These are phyloP conservation scores for Immersiporthe knoxdaviesiana DNA, from an alignment of 2,329 filamentous ascomycete genomes.

Conservation along the genomic window DNA sequence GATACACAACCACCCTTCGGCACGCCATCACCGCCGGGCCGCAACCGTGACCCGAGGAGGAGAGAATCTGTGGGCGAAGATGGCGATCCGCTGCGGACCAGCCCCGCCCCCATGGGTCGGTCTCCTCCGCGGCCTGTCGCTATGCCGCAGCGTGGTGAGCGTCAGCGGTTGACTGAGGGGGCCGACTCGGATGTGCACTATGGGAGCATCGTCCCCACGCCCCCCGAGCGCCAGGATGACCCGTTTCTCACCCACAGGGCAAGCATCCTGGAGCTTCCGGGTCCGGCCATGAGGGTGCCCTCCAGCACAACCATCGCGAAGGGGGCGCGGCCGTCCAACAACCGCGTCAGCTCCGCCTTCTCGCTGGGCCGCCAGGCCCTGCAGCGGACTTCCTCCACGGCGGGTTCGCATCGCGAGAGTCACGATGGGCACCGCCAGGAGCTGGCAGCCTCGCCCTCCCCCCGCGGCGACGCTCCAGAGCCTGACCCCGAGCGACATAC, in stretches of 20 bases:
- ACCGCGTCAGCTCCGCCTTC: slow-evolving; percentile 20
- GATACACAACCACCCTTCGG: slow-evolving; percentile 32
- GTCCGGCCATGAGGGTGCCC: slow-evolving; percentile 52
- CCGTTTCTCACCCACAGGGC: slow-evolving; percentile 37
- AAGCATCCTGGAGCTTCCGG: slow-evolving; percentile 54
- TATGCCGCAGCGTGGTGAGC: slow-evolving; percentile 39
- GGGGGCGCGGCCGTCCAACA: slow-evolving; percentile 6
- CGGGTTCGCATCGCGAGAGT: slow-evolving; percentile 13
- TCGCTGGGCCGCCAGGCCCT: slow-evolving; percentile 36
- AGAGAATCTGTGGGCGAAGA: slow-evolving; percentile 14
- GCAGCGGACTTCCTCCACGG: slow-evolving; percentile 45
- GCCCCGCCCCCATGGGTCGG: slow-evolving; percentile 36
- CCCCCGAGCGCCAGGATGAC: slow-evolving; percentile 36
- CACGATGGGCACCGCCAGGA: slow-evolving; percentile 6
- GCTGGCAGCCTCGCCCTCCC: slow-evolving; percentile 6
- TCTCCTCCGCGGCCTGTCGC: slow-evolving; percentile 31
- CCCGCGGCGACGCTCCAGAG: slow-evolving; percentile 28
- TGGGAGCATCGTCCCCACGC: slow-evolving; percentile 56
- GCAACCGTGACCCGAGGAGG: slow-evolving; percentile 34
- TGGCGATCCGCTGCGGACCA: slow-evolving; percentile 34
- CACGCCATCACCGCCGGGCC: slow-evolving; percentile 35
- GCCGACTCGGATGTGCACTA: slow-evolving; percentile 49
- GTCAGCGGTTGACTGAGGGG: slow-evolving; percentile 45
- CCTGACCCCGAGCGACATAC: slow-evolving; percentile 33
- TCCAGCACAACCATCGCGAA: slow-evolving; percentile 35